Evolutionary conservation across 176 grass and related monocot genomes (phyloP), one percentile per base, ranked within the genome.

Genomic region (Secale cereale): DNA sequence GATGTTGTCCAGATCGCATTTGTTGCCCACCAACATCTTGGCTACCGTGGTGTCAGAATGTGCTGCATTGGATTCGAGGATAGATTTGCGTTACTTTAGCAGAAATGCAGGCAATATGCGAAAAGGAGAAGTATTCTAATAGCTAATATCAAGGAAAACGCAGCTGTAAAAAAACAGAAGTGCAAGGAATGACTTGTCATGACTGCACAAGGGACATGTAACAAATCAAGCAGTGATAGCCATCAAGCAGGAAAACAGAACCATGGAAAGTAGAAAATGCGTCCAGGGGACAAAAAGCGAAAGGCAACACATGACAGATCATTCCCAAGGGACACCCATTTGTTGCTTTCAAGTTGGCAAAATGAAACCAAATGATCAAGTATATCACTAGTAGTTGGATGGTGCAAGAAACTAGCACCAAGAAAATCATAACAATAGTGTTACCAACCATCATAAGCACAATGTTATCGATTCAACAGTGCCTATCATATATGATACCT

Each of bases 1-100:
- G 82, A 97, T 97, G 45, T 93, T 93, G 10, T 83, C 86, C 82
- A 97, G 37, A 67, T 97, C 94, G 0, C 94, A 97, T 59, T 97
- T 97, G 91, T 97, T 97, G 60, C 94, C 94, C 4, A 97, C 94
- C 85, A 93, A 63, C 94, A 97, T 97, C 90, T 97, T 97, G 37
- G 79, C 89, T 3, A 93, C 70, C 0, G 94, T 97, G 1, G 94
- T 97, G 78, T 97, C 94, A 7, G 94, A 97, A 91, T 97, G 94
- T 33, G 91, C 94, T 97, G 91, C 84, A 81, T 65, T 86, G 45
- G 63, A 35, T 26, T 72, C 12, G 48, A 63, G 79, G 27, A 60
- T 27, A 62, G 5, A 4, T 65, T 26, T 76, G 5, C 7, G 23
- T 27, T 54, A 75, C 39, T 70, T 29, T 9, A 79, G 10, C 1